Evolutionary conservation across 345 rosid species (phyloP), one percentile per base, ranked within the genome.

Genomic region (Arabis hirsuta): DNA sequence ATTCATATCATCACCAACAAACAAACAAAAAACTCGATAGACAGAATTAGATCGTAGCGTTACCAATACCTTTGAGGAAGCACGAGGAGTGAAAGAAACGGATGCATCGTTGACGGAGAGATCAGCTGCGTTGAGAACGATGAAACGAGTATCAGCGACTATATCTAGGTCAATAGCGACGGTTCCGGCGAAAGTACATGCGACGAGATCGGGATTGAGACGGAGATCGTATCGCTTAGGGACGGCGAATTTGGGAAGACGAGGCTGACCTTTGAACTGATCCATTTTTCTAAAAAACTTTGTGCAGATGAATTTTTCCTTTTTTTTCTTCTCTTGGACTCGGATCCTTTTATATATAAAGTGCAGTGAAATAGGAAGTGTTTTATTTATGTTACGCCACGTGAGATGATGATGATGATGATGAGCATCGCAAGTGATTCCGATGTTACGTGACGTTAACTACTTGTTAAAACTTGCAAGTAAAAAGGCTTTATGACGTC

Each of bases 111-210:
- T 41, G 82, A 95, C 53, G 48, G 87, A 53, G 65, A 95, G 89
- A n/a, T 95, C 97, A 62, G 96, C 96, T 3, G 96, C 96, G 79
- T 95, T 95, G 34, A 95, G 92, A 80, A 95, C 97, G 73, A 95
- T 78, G 88, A 81, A 90, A 45, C 76, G 73, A 67, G 97, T 91
- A 38, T 43, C 71, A 8, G 79, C 71, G 62, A 88, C 83, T 61
- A 95, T 62, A 58, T 87, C 88, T 41, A 95, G 52, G 72, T 82
- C 85, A 74, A 91, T 56, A 9, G 86, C 19, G 53, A 88, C 88
- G 45, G 80, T 66, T 56, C 97, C 99, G 45, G 79, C 22, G 85
- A 91, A 91, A 26, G 73, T 88, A 79, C 97, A 95, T 53, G 86
- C 77, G 61, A 59, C 41, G 61, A 91, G 92, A 80, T 95, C 96